Conservation (phyloP, 2,329 filamentous ascomycete species). For the Verticillium nubilum region DNA sequence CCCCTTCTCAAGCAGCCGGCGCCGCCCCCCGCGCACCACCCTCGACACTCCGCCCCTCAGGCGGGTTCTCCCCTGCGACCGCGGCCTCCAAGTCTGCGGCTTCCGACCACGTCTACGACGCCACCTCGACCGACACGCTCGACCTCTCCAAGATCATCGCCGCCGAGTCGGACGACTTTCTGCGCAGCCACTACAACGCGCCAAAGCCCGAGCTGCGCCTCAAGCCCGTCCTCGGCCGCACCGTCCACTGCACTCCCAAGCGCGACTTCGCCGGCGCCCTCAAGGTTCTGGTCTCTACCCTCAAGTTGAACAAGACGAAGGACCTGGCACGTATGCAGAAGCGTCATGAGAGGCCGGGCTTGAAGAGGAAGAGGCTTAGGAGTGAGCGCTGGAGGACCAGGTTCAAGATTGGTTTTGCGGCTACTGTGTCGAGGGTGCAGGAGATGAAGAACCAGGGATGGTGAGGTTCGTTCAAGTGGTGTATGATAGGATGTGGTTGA, state of each 20-base stretch:
- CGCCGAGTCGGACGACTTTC: conserved; percentile 20
- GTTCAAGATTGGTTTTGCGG: conserved; percentile 65
- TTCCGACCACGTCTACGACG: conserved; percentile 7
- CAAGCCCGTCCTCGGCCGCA: conserved; percentile 37
- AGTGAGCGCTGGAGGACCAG: conserved; percentile 63
- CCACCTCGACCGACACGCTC: conserved; percentile 11
- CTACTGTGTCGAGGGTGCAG: conserved; percentile 57
- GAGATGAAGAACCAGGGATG: conserved; percentile 74
- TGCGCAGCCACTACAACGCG: conserved; percentile 8
- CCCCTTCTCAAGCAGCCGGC: conserved; percentile 1
- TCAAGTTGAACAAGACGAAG: conserved; percentile 40
- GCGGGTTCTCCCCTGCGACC: background rate
- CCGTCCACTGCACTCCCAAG: conserved; percentile 32
- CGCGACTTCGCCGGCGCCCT: conserved; percentile 42
- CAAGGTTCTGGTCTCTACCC: conserved; percentile 30
- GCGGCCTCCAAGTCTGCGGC: background rate
- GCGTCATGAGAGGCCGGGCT: conserved; percentile 69
- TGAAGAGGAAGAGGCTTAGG: conserved; percentile 71
- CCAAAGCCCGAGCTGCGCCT: conserved; percentile 26
- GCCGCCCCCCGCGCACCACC: background rate
- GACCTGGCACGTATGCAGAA: conserved; percentile 52
- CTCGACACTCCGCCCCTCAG: background rate
- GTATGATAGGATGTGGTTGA: background rate
- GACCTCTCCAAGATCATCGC: conserved; percentile 30
- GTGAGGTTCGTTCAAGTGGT: conserved; percentile 35